A percentile compares a stretch with the other conserved stretches of the same genome.
These are phyloP conservation scores for Fusarium robinianum DNA, from an alignment of 2,329 filamentous ascomycete genomes.

Conservation along the genomic window DNA sequence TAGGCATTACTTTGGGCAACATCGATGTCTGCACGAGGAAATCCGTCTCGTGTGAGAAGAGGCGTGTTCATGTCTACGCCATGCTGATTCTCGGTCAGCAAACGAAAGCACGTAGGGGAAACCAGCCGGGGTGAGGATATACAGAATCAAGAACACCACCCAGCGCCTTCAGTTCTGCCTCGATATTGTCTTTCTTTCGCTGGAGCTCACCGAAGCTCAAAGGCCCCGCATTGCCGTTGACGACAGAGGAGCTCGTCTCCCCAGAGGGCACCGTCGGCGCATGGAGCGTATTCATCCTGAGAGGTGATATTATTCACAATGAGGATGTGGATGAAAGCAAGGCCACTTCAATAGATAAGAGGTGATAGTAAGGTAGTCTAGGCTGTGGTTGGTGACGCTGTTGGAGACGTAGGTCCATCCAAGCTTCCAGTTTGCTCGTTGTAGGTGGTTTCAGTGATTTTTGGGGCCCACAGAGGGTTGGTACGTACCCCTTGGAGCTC, in stretches of 20 bases:
- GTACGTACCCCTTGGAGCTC: no score
- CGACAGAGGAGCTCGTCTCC: constrained; percentile 64
- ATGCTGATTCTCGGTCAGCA: constrained; percentile 63
- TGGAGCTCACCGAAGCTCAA: constrained; percentile 80
- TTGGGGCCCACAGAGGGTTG: no score
- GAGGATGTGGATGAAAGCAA: no score
- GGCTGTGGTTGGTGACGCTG: constrained; percentile 31
- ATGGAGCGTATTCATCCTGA: constrained; percentile 59
- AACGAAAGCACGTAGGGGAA: neutral
- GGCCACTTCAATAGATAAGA: constrained; percentile 5
- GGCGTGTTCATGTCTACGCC: constrained; percentile 89
- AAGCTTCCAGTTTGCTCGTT: neutral
- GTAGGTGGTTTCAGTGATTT: constrained; percentile 10
- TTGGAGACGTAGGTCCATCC: constrained; percentile 1
- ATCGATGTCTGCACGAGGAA: constrained; percentile 90
- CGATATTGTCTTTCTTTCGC: constrained; percentile 79
- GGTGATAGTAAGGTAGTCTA: constrained; percentile 12
- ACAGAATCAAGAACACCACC: constrained; percentile 89
- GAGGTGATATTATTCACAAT: no score
- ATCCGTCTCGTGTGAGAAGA: constrained; percentile 87
- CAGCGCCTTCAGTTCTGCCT: constrained; percentile 84
- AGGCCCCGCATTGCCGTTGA: constrained; percentile 65
- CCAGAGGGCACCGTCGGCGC: constrained; percentile 71
- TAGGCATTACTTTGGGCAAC: constrained; percentile 78
- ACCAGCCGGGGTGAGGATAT: constrained; percentile 39